These are phyloP conservation scores for Helianthus tuberosus DNA, from an alignment of 129 eudicot species.

Conservation along the genomic window DNA sequence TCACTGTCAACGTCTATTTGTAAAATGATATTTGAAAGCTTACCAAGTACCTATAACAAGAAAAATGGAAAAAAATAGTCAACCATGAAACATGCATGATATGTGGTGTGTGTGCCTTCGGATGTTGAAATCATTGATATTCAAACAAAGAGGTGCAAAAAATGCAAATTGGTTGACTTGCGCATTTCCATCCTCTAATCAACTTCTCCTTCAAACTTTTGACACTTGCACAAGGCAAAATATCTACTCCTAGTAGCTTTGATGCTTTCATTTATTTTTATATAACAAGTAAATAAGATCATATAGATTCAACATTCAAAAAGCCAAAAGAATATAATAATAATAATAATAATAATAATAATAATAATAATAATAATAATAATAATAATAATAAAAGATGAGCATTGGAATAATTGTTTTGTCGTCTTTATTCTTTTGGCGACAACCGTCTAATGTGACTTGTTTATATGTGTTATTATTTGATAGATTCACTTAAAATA, in stretches of 20 bases:
- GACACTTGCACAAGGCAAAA: slow-evolving; percentile 2
- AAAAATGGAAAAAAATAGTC: not conserved
- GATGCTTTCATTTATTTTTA: not conserved
- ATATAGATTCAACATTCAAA: not conserved
- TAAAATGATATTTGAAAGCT: not conserved
- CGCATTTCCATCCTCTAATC: not conserved
- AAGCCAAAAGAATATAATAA: not conserved
- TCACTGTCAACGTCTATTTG: too few relatives aligned
- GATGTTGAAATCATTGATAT: not conserved
- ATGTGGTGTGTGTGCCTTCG: not conserved
- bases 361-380: too few relatives aligned
- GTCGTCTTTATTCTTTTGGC: not conserved
- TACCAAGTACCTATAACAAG: not conserved
- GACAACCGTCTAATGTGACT: not conserved
- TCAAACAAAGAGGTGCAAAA: slow-evolving; percentile 8
- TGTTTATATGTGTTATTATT: not conserved
- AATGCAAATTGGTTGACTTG: slow-evolving; percentile 16
- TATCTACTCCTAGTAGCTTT: slow-evolving; percentile 6
- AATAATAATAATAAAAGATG: too few relatives aligned
- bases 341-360: not conserved
- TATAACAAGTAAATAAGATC: not conserved
- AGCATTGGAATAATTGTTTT: not conserved
- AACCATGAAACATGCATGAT: too few relatives aligned
- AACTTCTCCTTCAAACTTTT: not conserved
- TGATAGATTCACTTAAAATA: not conserved